Evolutionary conservation across 305 asterid species (phyloP), one percentile per base, ranked within the genome.

Genomic region (Ruellia speciosa): DNA sequence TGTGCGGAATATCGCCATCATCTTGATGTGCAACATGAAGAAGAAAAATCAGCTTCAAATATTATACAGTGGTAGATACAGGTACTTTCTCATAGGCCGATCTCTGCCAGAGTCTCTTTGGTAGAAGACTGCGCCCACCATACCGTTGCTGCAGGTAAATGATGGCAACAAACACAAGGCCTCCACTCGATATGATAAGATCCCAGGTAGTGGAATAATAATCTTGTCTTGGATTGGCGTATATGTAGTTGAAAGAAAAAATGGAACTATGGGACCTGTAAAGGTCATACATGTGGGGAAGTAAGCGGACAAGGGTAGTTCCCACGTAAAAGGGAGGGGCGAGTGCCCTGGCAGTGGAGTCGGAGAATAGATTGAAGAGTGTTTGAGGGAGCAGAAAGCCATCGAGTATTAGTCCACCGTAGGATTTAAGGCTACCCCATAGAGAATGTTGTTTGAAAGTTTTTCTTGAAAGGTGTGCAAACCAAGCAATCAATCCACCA

Each of bases 121-220:
- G 95, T 28, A 85, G 70, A 73, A 83, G 64, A 62, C 80, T 83
- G 16, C 74, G 77, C 33, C 96, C 93, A 8, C 98, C 95, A 69
- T 76, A 83, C 39, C 73, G 51, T 66, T 90, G 98, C 86, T 90
- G 98, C 93, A 85, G 72, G 77, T 70, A 85, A 61, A 84, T 54
- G 34, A 90, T 56, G 52, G 59, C 35, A 24, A 61, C 82, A 49
- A 87, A 75, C 3, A 81, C 34, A 47, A 82, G 56, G 47, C 94
- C 95, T 6, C 80, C 83, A 18, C 67, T 66, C 18, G 83, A 77
- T 49, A 87, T 85, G 59, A 76, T 57, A 55, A 90, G 66, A 70
- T 90, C 96, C 96, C 96, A 90, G n/a, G 84, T 56, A 3, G 96
- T 85, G 12, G 98, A 85, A 72, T 79, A 90, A 70, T 68, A 90